phyloP scores from a whole-genome alignment of 2,329 filamentous ascomycete genomes.

The Exophiala mesophila region DNA sequence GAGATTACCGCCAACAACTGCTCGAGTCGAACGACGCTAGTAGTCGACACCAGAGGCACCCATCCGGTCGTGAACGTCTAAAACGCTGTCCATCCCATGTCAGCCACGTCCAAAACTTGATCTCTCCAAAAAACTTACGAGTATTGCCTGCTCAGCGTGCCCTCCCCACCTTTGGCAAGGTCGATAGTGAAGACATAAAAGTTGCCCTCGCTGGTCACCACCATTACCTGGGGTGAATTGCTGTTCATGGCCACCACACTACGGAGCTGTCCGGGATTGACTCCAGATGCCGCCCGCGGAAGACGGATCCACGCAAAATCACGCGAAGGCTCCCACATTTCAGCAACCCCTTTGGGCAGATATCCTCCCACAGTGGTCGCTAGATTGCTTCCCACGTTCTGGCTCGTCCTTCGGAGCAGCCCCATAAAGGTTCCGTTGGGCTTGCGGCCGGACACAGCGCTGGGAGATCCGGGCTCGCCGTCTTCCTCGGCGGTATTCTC shows the following conservation, averaged over 20 bases:
- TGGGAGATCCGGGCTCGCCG: slow-evolving; percentile 28
- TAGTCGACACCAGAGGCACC: slow-evolving; percentile 35
- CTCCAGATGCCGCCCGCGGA: slow-evolving; percentile 53
- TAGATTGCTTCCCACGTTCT: slow-evolving; percentile 84
- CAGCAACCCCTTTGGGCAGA: slow-evolving; percentile 84
- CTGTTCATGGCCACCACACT: slow-evolving; percentile 98
- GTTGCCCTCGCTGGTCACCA: slow-evolving; percentile 89
- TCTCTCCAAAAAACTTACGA: slow-evolving; percentile 60
- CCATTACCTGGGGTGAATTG: slow-evolving; percentile 93
- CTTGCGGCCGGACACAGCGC: slow-evolving; percentile 37
- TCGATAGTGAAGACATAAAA: slow-evolving; percentile 97
- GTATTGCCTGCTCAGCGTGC: slow-evolving; percentile 83
- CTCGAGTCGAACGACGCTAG: slow-evolving; percentile 26
- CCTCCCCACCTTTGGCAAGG: slow-evolving; percentile 89
- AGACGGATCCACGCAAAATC: slow-evolving; percentile 98
- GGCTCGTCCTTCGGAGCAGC: slow-evolving; percentile 88
- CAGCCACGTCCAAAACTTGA: slow-evolving; percentile 9
- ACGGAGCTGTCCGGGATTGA: slow-evolving; percentile 56
- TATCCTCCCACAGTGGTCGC: slow-evolving; percentile 88
- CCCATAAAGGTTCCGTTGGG: slow-evolving; percentile 76
- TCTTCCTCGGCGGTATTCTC: slow-evolving; percentile 30
- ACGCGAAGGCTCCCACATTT: slow-evolving; percentile 93
- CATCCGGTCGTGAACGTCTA: slow-evolving; percentile 42
- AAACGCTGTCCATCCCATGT: slow-evolving; percentile 31
- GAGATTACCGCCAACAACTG: too few species aligned